phyloP scores from a whole-genome alignment of 129 eudicot species.

The Artemisia argyi region DNA sequence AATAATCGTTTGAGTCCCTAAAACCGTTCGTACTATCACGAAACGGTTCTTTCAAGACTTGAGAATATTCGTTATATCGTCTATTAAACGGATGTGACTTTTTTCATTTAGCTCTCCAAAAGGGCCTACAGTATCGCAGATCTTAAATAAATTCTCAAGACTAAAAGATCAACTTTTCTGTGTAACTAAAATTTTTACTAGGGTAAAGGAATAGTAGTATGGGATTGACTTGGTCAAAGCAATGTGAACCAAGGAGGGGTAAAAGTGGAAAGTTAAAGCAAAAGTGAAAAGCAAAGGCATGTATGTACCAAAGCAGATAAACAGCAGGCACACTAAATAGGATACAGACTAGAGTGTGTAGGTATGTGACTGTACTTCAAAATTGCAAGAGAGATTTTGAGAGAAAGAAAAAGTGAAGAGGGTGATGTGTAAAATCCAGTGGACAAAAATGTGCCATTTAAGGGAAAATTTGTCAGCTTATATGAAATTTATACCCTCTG shows the following conservation, averaged over 20 bases:
- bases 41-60: not conserved
- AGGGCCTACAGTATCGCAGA: not conserved
- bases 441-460: constrained; percentile 24
- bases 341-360: constrained; percentile 41
- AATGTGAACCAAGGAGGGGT: constrained; percentile 31
- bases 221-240: constrained; percentile 74
- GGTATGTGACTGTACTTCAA: constrained; percentile 25
- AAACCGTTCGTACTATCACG: not conserved
- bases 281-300: constrained; percentile 57
- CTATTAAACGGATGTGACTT: not conserved
- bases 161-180: not conserved
- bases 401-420: constrained; percentile 33
- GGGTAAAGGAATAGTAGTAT: not conserved
- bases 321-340: constrained; percentile 44
- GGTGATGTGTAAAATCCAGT: constrained; percentile 29
- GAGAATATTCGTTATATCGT: not conserved
- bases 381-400: constrained; percentile 28
- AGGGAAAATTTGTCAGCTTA: constrained; percentile 63
- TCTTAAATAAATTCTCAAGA: not conserved
- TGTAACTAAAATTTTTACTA: not conserved
- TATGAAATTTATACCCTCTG: constrained; percentile 42
- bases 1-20: not conserved
- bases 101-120: not conserved
- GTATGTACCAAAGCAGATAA: constrained; percentile 37
- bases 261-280: constrained; percentile 45